Evolutionary conservation across 2,329 filamentous ascomycete genomes (phyloP).

Genomic region (Talaromyces pinophilus): DNA sequence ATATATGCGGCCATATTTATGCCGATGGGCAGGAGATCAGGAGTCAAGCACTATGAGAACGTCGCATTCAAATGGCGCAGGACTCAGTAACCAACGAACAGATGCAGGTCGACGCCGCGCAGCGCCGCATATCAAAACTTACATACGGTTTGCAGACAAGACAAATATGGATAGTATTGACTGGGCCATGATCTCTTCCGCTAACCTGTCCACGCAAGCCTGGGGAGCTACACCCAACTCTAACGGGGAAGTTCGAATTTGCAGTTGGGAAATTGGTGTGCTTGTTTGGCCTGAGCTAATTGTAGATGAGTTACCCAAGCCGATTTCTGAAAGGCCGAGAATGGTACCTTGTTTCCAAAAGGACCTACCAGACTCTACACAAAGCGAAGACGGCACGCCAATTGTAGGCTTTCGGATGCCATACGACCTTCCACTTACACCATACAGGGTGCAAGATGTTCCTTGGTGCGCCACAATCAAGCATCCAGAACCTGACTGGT

Average conservation of each 20-base stretch:
- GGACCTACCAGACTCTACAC: constrained; percentile 50
- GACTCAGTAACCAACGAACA: constrained; percentile 20
- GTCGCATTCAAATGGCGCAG: background rate
- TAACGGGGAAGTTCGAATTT: constrained; percentile 66
- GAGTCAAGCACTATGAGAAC: background rate
- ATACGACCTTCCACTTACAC: constrained; percentile 74
- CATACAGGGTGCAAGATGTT: constrained; percentile 63
- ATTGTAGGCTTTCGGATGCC: constrained; percentile 74
- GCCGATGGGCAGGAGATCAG: constrained; percentile 72
- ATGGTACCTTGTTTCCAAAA: constrained; percentile 71
- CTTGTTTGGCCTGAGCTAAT: constrained; percentile 72
- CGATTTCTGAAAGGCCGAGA: constrained; percentile 31
- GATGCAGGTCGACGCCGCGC: constrained; percentile 67
- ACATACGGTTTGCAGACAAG: constrained; percentile 62
- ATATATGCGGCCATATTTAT: constrained; percentile 69
- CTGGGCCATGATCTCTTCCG: constrained; percentile 86
- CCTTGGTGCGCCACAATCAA: constrained; percentile 73
- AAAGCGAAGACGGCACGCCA: background rate
- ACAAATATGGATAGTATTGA: constrained; percentile 58
- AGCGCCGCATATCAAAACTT: constrained; percentile 88
- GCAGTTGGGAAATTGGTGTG: constrained; percentile 82
- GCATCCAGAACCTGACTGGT: constrained; percentile 65
- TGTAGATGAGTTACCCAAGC: constrained; percentile 28
- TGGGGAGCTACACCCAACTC: constrained; percentile 70
- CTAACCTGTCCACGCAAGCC: constrained; percentile 86